Evolutionary conservation across 1,284 basidiomycete species (phyloP).

Genomic region (Amylostereum areolatum): DNA sequence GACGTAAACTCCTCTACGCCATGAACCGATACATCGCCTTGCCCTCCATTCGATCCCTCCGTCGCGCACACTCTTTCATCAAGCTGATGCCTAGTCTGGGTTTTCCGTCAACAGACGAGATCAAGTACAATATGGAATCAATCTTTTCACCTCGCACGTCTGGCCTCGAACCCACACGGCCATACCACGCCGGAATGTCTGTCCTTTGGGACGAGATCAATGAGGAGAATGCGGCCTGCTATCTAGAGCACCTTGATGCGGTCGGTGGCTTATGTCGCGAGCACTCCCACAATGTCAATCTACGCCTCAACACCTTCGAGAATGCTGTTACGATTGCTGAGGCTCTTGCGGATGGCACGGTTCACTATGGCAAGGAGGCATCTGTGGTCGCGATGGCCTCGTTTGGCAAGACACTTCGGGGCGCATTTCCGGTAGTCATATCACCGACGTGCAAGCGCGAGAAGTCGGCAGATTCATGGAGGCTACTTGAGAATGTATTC

Average conservation of each 20-base stretch:
- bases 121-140: too few relatives aligned
- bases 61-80: too few relatives aligned
- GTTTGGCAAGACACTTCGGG: slow-evolving; percentile 3
- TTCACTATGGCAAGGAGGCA: slow-evolving; percentile 13
- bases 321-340: slow-evolving; percentile 3
- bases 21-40: too few relatives aligned
- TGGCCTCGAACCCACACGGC: too few relatives aligned
- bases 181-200: slow-evolving; percentile 6
- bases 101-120: too few relatives aligned
- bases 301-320: slow-evolving; percentile 3
- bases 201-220: slow-evolving; percentile 17
- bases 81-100: too few relatives aligned
- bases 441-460: slow-evolving; percentile 13
- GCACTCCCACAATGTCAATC: slow-evolving; percentile 9
- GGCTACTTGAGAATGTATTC: not conserved
- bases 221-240: slow-evolving; percentile 12
- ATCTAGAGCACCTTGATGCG: slow-evolving; percentile 10
- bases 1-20: too few relatives aligned
- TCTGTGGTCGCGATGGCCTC: slow-evolving; percentile 11
- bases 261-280: slow-evolving; percentile 18
- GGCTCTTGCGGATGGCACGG: slow-evolving; percentile 3
- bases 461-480: slow-evolving; percentile 1
- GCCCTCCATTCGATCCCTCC: too few relatives aligned
- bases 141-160: too few relatives aligned
- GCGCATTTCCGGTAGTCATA: slow-evolving; percentile 8